Evolutionary conservation across 1,284 basidiomycete species (phyloP), one percentile per base, ranked within the genome.

Genomic region (Ustilago sp.): DNA sequence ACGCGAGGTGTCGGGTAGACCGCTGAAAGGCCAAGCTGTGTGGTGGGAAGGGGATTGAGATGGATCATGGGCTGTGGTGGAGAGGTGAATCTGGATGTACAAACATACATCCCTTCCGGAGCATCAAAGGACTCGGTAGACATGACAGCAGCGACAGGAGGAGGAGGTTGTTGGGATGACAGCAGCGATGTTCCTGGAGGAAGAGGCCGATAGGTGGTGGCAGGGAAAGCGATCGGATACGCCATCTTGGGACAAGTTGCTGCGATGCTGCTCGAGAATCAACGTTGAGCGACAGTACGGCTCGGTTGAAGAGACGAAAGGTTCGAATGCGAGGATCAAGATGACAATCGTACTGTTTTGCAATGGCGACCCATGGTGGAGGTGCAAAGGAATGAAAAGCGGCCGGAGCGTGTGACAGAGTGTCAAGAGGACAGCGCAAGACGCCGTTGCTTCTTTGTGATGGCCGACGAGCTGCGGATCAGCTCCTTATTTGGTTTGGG

Each of bases 71-170:
- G 70, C 34, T 73, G 71, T 3, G 71, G 70, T 19, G 75, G 55
- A 28, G 70, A 47, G 45, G 69, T 80, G 39, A 72, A 65, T 48
- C 78, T 73, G 9, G 72, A 77, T 2, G 69, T 63, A 61, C 78
- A 75, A 23, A 69, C 64, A 51, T 81, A 81, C 57, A 68, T 55
- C n/a, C 80, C 80, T 51, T 81, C 80, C 17, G 80, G 80, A 32
- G 78, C 70, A 17, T 77, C 77, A 36, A 80, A 80, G 34, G 69
- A 70, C 12, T 77, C 74, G 39, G 68, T 76, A 59, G 64, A 65
- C 69, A 77, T 77, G 59, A 67, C 69, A 32, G 74, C 59, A 34
- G 62, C 63, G 3, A 43, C 35, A 13, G 69, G 54, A 23, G 59
- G 53, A 17, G 64, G 52, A 12, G 59, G 61, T 43, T 76, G 74